Percentiles rank a stretch among this genome's conserved stretches.
These are phyloP conservation scores for Cladobotryum mycophilum DNA, from an alignment of 2,329 filamentous ascomycete genomes.

Conservation along the genomic window DNA sequence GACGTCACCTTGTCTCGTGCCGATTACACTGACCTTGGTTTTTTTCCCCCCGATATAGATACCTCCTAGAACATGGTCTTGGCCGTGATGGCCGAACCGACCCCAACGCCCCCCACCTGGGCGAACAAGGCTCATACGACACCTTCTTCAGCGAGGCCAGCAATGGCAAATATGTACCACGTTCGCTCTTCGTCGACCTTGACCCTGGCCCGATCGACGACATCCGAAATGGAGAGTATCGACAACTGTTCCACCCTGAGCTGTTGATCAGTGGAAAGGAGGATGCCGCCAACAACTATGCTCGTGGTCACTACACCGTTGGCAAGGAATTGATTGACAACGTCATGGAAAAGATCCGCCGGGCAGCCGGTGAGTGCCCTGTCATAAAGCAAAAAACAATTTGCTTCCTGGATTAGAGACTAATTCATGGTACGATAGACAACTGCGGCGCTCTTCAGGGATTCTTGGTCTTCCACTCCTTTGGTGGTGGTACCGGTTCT, in stretches of 20 bases:
- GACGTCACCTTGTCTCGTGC: no score
- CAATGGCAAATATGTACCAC: constrained; percentile 65
- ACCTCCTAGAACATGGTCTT: constrained; percentile 67
- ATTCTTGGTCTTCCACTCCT: constrained; percentile 70
- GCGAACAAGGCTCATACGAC: constrained; percentile 60
- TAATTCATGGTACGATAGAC: constrained; percentile 38
- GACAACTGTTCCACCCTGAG: constrained; percentile 67
- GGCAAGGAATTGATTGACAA: constrained; percentile 70
- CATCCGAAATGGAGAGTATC: constrained; percentile 63
- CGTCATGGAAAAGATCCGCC: constrained; percentile 64
- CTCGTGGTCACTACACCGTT: constrained; percentile 69
- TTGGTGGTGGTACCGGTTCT: constrained; percentile 66
- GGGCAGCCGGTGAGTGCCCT: constrained; percentile 53
- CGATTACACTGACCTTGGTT: constrained; percentile 18
- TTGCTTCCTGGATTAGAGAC: constrained; percentile 1
- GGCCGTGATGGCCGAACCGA: constrained; percentile 58
- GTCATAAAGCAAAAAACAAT: no score
- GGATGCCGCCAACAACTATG: constrained; percentile 73
- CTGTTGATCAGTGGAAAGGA: constrained; percentile 68
- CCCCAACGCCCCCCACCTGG: constrained; percentile 52
- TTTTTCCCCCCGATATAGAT: constrained; percentile 37
- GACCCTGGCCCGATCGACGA: constrained; percentile 69
- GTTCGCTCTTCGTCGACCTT: constrained; percentile 66
- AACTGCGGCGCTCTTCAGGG: constrained; percentile 68
- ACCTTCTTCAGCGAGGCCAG: constrained; percentile 71